Evolutionary conservation across 352 stramenopile species (phyloP), one percentile per base, ranked within the genome.

Genomic region (Globisporangium perplexum): DNA sequence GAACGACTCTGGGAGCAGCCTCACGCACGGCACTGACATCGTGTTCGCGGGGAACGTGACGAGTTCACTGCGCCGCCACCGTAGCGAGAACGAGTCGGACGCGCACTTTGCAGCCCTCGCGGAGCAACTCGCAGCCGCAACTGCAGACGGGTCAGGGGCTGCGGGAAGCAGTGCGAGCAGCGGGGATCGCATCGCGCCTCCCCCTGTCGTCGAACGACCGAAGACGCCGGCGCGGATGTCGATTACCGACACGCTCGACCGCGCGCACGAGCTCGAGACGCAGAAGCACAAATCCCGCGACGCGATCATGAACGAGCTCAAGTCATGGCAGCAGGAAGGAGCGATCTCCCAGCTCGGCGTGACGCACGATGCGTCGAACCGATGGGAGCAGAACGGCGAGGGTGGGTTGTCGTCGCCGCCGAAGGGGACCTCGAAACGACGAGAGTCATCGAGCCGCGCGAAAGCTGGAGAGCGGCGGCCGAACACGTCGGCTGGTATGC

Each of bases 41-140:
- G 83, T 94, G 2, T 93, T 96, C 65, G 86, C 87, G 2, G 87
- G 87, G 42, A 95, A 94, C 60, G 76, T 94, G n/a, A 91, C 84
- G 2, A 92, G 82, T 22, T 77, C 86, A 3, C 56, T 95, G 49
- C 75, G 86, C 14, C 71, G 82, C 6, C 81, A 88, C 50, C 68
- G 83, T 31, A 83, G 69, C 44, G 80, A 91, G 60, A 76, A 67
- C 18, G 75, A 89, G 57, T 47, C 60, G 1, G 63, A 77, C 20
- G 42, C 41, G n/a, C 39, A 31, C 22, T 41, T 46, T 23, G 18
- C 44, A 28, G 39, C 50, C 5, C 30, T 50, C 2, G 22, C 46
- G 8, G 31, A 54, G 46, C 51, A 54, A 38, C 57, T 58, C 38
- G 3, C 60, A 45, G 24, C 54, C 45, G 20, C n/a, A 12, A 23